Evolutionary conservation across 2,329 filamentous ascomycete species (phyloP), one percentile per base, ranked within the genome.

Genomic region (Colletotrichum kahawae): DNA sequence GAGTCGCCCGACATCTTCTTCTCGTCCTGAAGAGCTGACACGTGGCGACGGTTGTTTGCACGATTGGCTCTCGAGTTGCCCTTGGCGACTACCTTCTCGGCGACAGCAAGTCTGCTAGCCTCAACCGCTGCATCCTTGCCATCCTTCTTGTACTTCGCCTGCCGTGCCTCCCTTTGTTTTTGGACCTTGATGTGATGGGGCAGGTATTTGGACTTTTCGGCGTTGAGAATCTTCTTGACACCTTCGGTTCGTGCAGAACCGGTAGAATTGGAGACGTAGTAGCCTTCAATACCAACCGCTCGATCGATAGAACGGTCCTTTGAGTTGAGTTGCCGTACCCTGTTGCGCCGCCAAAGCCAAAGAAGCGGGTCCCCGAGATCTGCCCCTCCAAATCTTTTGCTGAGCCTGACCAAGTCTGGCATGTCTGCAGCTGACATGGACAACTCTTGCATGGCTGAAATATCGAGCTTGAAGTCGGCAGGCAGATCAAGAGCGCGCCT

Each of bases 171-270:
- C 67, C 96, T 92, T 29, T 94, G 95, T 85, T 94, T 97, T 83
- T 97, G 95, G 24, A 99, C 95, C 82, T 97, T 98, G 86, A 99
- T 97, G 78, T 98, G 96, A 87, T 99, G 97, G 54, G 97, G 97
- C 9, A 99, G 90, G 82, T 99, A 99, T 82, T 98, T 98, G 33
- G 96, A 98, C 87, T 99, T 99, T 83, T 99, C 97, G 0, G 95
- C 95, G 83, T 99, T 97, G 77, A 98, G 90, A 71, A 99, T 98
- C 88, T 96, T 98, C 87, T 97, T 96, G 80, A 95, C 93, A 33
- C 95, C 96, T 85, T 99, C 96, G 0, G 97, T 98, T 71, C 97
- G 92, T 71, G 97, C 97, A 79, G 92, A 94, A 38, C 97, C 97
- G 12, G 95, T 95, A 1, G 89, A 77, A 78, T 98, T 99, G 0